Percentiles rank a stretch among this genome's conserved stretches.
phyloP scores from a whole-genome alignment of 352 stramenopile species.

The Globisporangium spinosum region DNA sequence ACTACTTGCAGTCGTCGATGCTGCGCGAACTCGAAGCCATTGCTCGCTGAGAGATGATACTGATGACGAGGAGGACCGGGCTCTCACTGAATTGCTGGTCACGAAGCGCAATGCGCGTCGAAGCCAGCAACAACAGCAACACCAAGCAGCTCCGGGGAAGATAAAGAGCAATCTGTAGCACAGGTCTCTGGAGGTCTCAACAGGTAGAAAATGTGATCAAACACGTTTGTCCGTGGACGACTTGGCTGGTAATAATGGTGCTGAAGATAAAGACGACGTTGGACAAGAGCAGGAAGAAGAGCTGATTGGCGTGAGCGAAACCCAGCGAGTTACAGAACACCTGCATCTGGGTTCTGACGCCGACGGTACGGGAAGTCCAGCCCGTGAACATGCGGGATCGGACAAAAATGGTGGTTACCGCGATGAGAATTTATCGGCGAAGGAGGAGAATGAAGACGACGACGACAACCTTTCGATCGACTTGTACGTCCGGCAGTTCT shows the following conservation, averaged over 20 bases:
- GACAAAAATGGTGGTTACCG: not conserved
- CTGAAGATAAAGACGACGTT: not conserved
- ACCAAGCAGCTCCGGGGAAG: not conserved
- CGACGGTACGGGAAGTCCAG: no score
- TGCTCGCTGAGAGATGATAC: not conserved
- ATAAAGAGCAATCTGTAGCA: not conserved
- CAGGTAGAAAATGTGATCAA: not conserved
- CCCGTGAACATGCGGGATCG: not conserved
- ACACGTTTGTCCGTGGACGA: not conserved
- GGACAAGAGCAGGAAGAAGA: not conserved
- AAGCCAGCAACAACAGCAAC: not conserved
- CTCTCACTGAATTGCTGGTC: conserved; percentile 10
- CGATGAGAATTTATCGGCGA: not conserved
- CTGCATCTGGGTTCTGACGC: not conserved
- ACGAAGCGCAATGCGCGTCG: conserved; percentile 16
- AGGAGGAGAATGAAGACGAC: conserved; percentile 16
- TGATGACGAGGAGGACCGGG: conserved; percentile 13
- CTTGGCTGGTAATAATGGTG: not conserved
- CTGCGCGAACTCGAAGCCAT: no score
- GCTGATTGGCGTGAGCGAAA: not conserved
- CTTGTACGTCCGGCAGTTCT: conserved; percentile 32
- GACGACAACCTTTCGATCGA: conserved; percentile 54
- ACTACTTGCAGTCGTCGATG: no score
- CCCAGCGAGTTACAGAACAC: not conserved
- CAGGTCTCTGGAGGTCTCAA: not conserved